Percentiles rank a stretch among this genome's conserved stretches.
phyloP scores from a whole-genome alignment of 345 rosid genomes.

The Arabidopsis arenosa region DNA sequence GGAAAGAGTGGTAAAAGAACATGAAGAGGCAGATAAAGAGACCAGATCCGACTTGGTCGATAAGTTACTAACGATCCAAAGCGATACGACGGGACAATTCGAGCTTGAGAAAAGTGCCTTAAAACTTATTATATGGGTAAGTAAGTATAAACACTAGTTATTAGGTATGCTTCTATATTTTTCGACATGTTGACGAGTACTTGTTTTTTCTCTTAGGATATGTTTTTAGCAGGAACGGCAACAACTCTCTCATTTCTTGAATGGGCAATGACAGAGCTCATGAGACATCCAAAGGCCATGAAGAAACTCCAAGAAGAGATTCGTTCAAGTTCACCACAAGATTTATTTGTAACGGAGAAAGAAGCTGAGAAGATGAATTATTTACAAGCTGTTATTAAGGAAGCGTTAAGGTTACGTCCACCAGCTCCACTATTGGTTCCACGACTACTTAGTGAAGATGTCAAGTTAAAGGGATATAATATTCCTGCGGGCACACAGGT shows the following conservation, averaged over 20 bases:
- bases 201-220: background rate
- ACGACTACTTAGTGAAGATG: constrained; percentile 26
- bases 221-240: constrained; percentile 32
- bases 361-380: constrained; percentile 8
- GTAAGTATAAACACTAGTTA: background rate
- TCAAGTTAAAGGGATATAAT: constrained; percentile 38
- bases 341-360: constrained; percentile 16
- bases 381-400: constrained; percentile 42
- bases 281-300: constrained; percentile 23
- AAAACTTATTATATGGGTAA: constrained; percentile 19
- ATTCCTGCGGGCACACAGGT: constrained; percentile 40
- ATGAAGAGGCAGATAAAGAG: constrained; percentile 13
- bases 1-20: constrained; percentile 38
- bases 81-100: background rate
- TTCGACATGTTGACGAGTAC: background rate
- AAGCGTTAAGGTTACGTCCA: constrained; percentile 46
- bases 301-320: constrained; percentile 22
- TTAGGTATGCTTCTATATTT: background rate
- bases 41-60: constrained; percentile 20
- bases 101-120: constrained; percentile 16
- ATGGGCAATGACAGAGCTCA: constrained; percentile 31
- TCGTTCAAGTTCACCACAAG: constrained; percentile 3
- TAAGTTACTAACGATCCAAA: constrained; percentile 16
- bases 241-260: background rate
- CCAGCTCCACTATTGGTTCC: constrained; percentile 45